Evolutionary conservation across 1,139 yeast species (phyloP).

Genomic region (Entelexis sorbosivorans): DNA sequence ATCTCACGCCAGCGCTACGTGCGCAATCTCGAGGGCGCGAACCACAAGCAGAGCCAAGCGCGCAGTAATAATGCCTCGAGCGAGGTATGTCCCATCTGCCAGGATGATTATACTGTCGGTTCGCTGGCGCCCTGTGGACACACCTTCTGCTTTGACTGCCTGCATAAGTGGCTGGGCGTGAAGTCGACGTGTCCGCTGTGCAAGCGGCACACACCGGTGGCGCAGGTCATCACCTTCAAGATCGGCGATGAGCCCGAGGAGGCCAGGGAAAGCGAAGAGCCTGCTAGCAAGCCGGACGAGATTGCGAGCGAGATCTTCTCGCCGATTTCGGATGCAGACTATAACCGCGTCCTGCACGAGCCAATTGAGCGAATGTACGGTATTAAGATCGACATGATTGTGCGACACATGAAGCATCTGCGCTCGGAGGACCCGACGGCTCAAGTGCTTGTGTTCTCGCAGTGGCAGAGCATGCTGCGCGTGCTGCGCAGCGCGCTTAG

Average conservation of each 20-base stretch:
- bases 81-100: slow-evolving; percentile 59
- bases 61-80: background rate
- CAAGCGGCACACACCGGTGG: slow-evolving; percentile 31
- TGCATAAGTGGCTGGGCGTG: slow-evolving; percentile 56
- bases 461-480: slow-evolving; percentile 67
- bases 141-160: slow-evolving; percentile 69
- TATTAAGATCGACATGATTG: slow-evolving; percentile 72
- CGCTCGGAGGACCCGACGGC: slow-evolving; percentile 48
- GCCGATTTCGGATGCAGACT: slow-evolving; percentile 21
- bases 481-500: slow-evolving; percentile 58
- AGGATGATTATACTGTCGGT: slow-evolving; percentile 57
- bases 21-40: slow-evolving; percentile 35
- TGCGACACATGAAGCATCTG: slow-evolving; percentile 55
- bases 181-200: slow-evolving; percentile 67
- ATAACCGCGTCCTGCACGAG: slow-evolving; percentile 18
- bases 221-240: slow-evolving; percentile 12
- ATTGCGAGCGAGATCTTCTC: slow-evolving; percentile 21
- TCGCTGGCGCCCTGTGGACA: slow-evolving; percentile 84
- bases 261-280: background rate
- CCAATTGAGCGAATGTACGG: slow-evolving; percentile 41
- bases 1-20: slow-evolving; percentile 32
- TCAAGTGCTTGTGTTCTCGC: slow-evolving; percentile 79
- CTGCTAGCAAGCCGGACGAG: background rate
- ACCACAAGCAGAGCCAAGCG: slow-evolving; percentile 2
- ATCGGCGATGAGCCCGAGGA: slow-evolving; percentile 1